phyloP scores from a whole-genome alignment of 345 rosid genomes.

The Schrenkiella parvula region DNA sequence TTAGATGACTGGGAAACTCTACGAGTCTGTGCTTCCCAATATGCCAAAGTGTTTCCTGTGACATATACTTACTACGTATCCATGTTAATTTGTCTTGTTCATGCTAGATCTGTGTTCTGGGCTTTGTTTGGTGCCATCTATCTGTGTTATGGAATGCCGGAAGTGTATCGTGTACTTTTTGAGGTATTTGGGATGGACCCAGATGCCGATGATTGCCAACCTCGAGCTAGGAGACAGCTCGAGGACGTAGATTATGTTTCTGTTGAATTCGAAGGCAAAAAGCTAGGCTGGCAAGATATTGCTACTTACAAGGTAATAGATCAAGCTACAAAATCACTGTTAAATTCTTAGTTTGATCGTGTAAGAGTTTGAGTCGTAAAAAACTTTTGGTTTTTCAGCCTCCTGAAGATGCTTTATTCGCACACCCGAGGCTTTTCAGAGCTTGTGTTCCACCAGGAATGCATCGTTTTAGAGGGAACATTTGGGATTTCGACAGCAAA shows the following conservation, averaged over 20 bases:
- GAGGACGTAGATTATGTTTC: conserved; percentile 96
- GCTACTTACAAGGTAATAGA: conserved; percentile 72
- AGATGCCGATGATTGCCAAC: conserved; percentile 88
- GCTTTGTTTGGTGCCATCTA: conserved; percentile 95
- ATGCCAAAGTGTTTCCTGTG: neutral
- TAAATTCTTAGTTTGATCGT: neutral
- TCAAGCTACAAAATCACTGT: neutral
- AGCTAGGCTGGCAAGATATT: conserved; percentile 86
- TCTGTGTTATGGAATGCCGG: conserved; percentile 93
- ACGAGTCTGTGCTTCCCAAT: neutral
- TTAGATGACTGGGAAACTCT: neutral
- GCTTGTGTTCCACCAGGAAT: conserved; percentile 97
- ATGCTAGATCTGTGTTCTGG: conserved; percentile 82
- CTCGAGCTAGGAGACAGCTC: conserved; percentile 85
- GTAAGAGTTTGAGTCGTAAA: neutral
- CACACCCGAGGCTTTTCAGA: conserved; percentile 93
- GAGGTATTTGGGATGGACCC: conserved; percentile 99
- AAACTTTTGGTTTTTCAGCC: conserved; percentile 44
- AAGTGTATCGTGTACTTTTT: conserved; percentile 88
- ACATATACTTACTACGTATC: neutral
- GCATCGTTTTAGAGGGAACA: conserved; percentile 94
- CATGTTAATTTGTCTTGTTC: neutral
- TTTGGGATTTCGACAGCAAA: conserved; percentile 92
- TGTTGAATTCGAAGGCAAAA: conserved; percentile 80
- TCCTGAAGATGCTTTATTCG: conserved; percentile 89